Percentiles rank a stretch among this genome's conserved stretches.
Conservation (phyloP, 2,329 filamentous ascomycete species). For the Claviceps spartinae region DNA sequence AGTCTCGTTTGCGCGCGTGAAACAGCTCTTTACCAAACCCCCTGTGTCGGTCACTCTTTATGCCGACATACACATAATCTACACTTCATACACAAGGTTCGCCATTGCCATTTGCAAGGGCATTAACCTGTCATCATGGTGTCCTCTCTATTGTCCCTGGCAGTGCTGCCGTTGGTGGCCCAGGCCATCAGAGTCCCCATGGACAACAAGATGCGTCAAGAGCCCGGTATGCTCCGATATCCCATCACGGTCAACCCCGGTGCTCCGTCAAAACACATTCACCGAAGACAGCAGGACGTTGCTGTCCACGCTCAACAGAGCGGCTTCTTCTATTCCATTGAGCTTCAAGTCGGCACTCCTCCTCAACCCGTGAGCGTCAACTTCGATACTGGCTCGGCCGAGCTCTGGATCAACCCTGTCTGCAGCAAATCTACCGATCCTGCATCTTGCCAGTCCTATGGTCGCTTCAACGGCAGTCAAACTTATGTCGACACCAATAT, state of each 20-base stretch:
- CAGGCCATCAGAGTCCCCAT: slow-evolving; percentile 10
- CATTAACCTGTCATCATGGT: slow-evolving; percentile 12
- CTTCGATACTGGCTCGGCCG: slow-evolving; percentile 28
- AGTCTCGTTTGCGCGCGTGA: not conserved
- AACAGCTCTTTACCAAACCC: not conserved
- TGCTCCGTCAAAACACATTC: slow-evolving; percentile 15
- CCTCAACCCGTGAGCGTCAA: slow-evolving; percentile 24
- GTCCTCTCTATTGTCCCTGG: slow-evolving; percentile 17
- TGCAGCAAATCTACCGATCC: slow-evolving; percentile 20
- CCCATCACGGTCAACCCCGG: slow-evolving; percentile 16
- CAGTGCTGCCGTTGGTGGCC: slow-evolving; percentile 16
- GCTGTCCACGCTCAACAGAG: slow-evolving; percentile 13
- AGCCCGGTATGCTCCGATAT: slow-evolving; percentile 17
- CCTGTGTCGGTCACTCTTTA: slow-evolving; percentile 15
- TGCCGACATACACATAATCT: slow-evolving; percentile 8
- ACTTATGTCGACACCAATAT: slow-evolving; percentile 16
- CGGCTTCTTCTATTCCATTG: slow-evolving; percentile 25
- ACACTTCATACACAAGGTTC: not conserved
- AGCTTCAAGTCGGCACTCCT: slow-evolving; percentile 24
- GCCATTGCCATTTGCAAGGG: not conserved
- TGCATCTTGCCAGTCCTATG: slow-evolving; percentile 15
- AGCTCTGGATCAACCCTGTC: slow-evolving; percentile 29
- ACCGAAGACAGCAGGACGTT: slow-evolving; percentile 17
- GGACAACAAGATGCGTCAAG: slow-evolving; percentile 12
- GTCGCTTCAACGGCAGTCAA: slow-evolving; percentile 17